These are phyloP conservation scores for Xylariaceae sp. DNA, from an alignment of 2,329 filamentous ascomycete genomes.

Conservation along the genomic window DNA sequence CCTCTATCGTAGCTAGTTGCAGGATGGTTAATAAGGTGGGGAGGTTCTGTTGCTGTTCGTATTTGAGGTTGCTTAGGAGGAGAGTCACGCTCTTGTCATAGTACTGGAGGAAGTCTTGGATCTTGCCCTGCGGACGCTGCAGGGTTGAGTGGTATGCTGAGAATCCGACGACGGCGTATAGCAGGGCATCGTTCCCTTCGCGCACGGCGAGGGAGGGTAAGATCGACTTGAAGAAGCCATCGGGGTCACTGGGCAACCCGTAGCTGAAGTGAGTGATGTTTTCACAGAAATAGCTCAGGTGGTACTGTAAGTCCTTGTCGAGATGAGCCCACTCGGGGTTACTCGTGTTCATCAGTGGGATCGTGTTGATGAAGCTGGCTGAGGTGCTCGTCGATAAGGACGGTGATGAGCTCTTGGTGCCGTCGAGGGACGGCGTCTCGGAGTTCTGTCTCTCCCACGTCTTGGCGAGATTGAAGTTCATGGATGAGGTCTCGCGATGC, in stretches of 20 bases:
- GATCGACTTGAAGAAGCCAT: conserved; percentile 66
- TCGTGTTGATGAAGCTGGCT: conserved; percentile 33
- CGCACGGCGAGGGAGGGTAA: conserved; percentile 68
- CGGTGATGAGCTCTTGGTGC: conserved; percentile 48
- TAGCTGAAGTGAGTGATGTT: conserved; percentile 81
- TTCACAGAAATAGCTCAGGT: conserved; percentile 71
- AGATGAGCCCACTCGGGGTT: conserved; percentile 52
- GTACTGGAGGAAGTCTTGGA: conserved; percentile 79
- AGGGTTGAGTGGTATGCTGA: conserved; percentile 81
- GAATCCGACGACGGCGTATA: conserved; percentile 85
- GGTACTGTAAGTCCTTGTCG: conserved; percentile 66
- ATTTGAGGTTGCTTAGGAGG: conserved; percentile 65
- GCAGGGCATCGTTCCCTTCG: conserved; percentile 62
- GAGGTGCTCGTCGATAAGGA: conserved; percentile 44
- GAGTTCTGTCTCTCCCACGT: conserved; percentile 42
- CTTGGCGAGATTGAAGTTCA: conserved; percentile 35
- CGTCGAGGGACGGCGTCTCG: conserved; percentile 49
- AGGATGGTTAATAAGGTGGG: conserved; percentile 80
- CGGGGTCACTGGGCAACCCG: conserved; percentile 64
- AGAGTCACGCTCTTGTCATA: conserved; percentile 84
- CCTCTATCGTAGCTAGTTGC: conserved; percentile 90
- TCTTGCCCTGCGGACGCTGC: conserved; percentile 61
- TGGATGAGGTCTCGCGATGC: conserved; percentile 37
- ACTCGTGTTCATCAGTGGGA: conserved; percentile 26
- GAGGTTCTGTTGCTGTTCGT: conserved; percentile 63